Percentiles rank a stretch among this genome's conserved stretches.
Conservation (phyloP, 768 basidiomycete species). For the Megacollybia marginata region DNA sequence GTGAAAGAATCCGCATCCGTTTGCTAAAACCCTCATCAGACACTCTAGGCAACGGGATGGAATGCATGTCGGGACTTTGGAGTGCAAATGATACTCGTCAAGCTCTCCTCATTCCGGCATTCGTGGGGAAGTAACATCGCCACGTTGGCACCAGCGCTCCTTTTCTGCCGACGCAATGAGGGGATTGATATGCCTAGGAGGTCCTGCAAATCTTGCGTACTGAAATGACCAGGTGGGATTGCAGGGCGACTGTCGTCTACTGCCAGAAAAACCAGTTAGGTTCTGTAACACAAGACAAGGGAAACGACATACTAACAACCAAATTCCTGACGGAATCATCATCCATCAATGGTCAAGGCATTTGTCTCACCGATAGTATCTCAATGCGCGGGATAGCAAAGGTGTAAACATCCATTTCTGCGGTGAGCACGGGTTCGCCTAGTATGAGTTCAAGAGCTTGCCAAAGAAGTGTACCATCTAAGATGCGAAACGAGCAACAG, state of each 20-base stretch:
- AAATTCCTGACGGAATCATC: slow-evolving; percentile 44
- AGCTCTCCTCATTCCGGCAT: too few relatives aligned
- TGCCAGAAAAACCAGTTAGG: slow-evolving; percentile 14
- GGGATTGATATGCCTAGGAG: slow-evolving; percentile 52
- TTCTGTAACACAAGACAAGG: slow-evolving; percentile 5
- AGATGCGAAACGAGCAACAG: slow-evolving; percentile 24
- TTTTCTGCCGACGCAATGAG: slow-evolving; percentile 36
- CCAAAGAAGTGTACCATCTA: too few relatives aligned
- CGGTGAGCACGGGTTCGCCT: slow-evolving; percentile 39
- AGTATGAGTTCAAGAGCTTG: slow-evolving; percentile 60
- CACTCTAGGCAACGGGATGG: slow-evolving; percentile 17
- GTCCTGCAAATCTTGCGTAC: slow-evolving; percentile 26
- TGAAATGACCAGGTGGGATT: slow-evolving; percentile 32
- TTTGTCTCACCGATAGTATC: too few relatives aligned
- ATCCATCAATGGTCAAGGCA: too few relatives aligned
- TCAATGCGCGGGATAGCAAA: too few relatives aligned
- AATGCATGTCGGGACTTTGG: slow-evolving; percentile 34
- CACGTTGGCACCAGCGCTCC: slow-evolving; percentile 23
- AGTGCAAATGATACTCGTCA: slow-evolving; percentile 10
- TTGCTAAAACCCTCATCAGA: neutral
- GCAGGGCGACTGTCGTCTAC: slow-evolving; percentile 44
- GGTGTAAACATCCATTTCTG: too few relatives aligned
- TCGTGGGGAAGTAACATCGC: too few relatives aligned
- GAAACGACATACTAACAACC: slow-evolving; percentile 46
- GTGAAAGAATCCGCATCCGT: slow-evolving; percentile 10